These are phyloP conservation scores for Geotrichum klebahnii DNA, from an alignment of 1,139 yeast genomes.

Conservation along the genomic window DNA sequence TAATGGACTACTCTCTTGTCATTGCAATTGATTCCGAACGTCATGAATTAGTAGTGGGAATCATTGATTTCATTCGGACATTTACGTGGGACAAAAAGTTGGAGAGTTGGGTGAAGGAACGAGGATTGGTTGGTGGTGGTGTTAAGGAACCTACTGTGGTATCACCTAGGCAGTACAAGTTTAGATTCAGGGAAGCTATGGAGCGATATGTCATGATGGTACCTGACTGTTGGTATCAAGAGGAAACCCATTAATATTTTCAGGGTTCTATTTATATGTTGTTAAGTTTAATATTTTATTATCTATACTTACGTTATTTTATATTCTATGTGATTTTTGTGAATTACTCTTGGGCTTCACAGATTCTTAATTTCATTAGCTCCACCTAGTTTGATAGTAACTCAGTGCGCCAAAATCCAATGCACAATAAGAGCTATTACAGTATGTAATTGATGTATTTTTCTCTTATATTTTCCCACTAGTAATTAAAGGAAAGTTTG, in stretches of 20 bases:
- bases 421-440: too few relatives aligned
- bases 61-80: slow-evolving; percentile 90
- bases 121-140: slow-evolving; percentile 77
- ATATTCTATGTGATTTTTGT: too few relatives aligned
- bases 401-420: too few relatives aligned
- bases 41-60: slow-evolving; percentile 79
- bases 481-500: too few relatives aligned
- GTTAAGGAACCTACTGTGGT: slow-evolving; percentile 95
- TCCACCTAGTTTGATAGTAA: too few relatives aligned
- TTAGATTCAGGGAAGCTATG: slow-evolving; percentile 95
- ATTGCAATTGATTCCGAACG: slow-evolving; percentile 79
- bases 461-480: too few relatives aligned
- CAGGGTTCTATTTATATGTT: not conserved
- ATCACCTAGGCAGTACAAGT: slow-evolving; percentile 92
- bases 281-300: not conserved
- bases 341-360: too few relatives aligned
- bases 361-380: too few relatives aligned
- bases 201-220: slow-evolving; percentile 91
- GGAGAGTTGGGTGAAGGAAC: slow-evolving; percentile 97
- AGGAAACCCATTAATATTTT: slow-evolving; percentile 3
- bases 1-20: slow-evolving; percentile 95
- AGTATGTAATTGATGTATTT: too few relatives aligned
- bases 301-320: too few relatives aligned
- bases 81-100: slow-evolving; percentile 98
- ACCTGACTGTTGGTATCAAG: slow-evolving; percentile 52